Evolutionary conservation across 78 protist species (phyloP).

Genomic region (Dictyostelium citrinum): DNA sequence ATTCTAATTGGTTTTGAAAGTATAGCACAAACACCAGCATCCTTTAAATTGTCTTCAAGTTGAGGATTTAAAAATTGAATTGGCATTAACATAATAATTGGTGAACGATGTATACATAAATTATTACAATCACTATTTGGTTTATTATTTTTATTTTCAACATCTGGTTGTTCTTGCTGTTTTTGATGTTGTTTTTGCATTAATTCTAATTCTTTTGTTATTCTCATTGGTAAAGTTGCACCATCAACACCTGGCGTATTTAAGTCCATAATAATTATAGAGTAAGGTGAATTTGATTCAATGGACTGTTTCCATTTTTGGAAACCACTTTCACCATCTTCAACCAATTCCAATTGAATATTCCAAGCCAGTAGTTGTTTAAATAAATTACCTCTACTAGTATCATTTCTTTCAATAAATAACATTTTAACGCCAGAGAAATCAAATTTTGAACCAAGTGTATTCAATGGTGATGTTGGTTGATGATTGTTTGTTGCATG

Average conservation of each 20-base stretch:
- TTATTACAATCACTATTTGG: not conserved
- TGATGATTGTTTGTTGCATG: not conserved
- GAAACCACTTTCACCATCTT: conserved; percentile 10
- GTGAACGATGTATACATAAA: not conserved
- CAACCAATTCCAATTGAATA: conserved; percentile 33
- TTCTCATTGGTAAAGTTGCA: not conserved
- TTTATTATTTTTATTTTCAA: not conserved
- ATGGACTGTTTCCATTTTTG: not conserved
- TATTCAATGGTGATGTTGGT: not conserved
- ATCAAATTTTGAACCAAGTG: not conserved
- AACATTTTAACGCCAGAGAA: conserved; percentile 18
- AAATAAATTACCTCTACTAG: not conserved
- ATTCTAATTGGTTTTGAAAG: conserved; percentile 8
- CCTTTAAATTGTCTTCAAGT: not conserved
- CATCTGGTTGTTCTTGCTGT: not conserved
- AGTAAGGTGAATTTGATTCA: not conserved
- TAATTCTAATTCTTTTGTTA: not conserved
- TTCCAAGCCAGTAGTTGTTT: conserved; percentile 22
- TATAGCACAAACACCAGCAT: conserved; percentile 10
- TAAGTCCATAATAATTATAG: conserved; percentile 24
- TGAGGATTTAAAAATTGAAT: not conserved
- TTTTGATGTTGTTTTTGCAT: not conserved
- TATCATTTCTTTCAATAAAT: conserved; percentile 33
- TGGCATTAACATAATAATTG: conserved; percentile 9
- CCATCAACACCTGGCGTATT: conserved; percentile 22